Evolutionary conservation across 2,329 filamentous ascomycete genomes (phyloP).

Genomic region (Diplocarpon mali): DNA sequence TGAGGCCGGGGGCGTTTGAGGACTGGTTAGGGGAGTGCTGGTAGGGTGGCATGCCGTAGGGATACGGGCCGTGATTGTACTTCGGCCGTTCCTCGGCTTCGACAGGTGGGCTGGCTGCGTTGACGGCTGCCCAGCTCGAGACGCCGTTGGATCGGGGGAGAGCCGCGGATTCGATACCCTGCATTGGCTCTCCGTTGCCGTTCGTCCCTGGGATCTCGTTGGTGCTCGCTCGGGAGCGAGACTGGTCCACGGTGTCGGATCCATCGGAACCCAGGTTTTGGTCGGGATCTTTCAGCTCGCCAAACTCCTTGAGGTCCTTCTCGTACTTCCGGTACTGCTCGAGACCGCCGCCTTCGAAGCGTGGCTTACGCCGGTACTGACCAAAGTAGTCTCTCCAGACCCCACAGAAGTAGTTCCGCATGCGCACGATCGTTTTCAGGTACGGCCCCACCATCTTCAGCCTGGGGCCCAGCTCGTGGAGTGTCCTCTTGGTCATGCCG

Average conservation of each 20-base stretch:
- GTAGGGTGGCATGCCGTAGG: slow-evolving; percentile 14
- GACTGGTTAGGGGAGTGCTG: slow-evolving; percentile 18
- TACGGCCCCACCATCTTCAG: slow-evolving; percentile 48
- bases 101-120: slow-evolving; percentile 15
- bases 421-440: slow-evolving; percentile 39
- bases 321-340: slow-evolving; percentile 44
- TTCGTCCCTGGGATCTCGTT: slow-evolving; percentile 18
- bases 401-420: slow-evolving; percentile 40
- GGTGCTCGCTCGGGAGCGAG: slow-evolving; percentile 21
- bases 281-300: slow-evolving; percentile 26
- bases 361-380: slow-evolving; percentile 26
- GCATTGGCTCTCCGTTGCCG: slow-evolving; percentile 23
- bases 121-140: slow-evolving; percentile 21
- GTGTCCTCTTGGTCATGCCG: slow-evolving; percentile 37
- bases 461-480: slow-evolving; percentile 39
- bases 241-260: slow-evolving; percentile 18
- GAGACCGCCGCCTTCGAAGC: slow-evolving; percentile 34
- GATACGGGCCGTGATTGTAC: slow-evolving; percentile 12
- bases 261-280: slow-evolving; percentile 14
- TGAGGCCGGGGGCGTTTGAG: slow-evolving; percentile 18
- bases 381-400: slow-evolving; percentile 36
- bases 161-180: slow-evolving; percentile 21
- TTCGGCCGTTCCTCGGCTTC: slow-evolving; percentile 20
- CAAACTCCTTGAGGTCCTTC: slow-evolving; percentile 41
- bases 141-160: slow-evolving; percentile 16